Conservation (phyloP, 2,329 filamentous ascomycete species). For the Dendrostoma leiphaemia region DNA sequence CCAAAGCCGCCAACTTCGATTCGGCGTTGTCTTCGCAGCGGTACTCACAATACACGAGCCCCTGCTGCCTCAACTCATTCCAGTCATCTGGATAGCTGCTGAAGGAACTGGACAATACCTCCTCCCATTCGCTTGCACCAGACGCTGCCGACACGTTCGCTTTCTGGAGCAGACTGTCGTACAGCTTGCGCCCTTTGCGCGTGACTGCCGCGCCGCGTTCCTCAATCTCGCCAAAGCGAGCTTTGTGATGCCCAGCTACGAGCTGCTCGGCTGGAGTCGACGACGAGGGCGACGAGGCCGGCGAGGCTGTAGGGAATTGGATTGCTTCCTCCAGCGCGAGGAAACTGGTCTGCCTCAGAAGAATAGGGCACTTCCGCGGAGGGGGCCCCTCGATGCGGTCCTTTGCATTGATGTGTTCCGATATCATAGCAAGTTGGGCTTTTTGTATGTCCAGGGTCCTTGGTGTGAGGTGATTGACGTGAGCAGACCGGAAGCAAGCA, state of each 20-base stretch:
- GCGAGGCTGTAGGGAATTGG: conserved; percentile 29
- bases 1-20: not conserved
- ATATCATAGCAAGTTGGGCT: conserved; percentile 41
- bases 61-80: conserved; percentile 31
- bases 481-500: conserved; percentile 32
- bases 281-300: not conserved
- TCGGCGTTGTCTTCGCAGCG: conserved; percentile 19
- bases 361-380: conserved; percentile 38
- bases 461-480: conserved; percentile 55
- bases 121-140: not conserved
- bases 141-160: too few relatives aligned
- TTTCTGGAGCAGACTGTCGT: conserved; percentile 33
- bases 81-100: conserved; percentile 46
- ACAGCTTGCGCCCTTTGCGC: conserved; percentile 39
- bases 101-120: conserved; percentile 26
- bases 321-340: conserved; percentile 47
- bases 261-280: too few relatives aligned
- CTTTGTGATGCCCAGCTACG: conserved; percentile 41
- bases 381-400: conserved; percentile 52
- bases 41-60: conserved; percentile 40
- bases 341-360: conserved; percentile 54
- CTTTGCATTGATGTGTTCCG: conserved; percentile 41
- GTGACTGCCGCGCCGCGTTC: conserved; percentile 51
- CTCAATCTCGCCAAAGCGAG: conserved; percentile 53
- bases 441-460: conserved; percentile 46